Evolutionary conservation across 2,329 filamentous ascomycete species (phyloP).

Genomic region (Colletotrichum zoysiae): DNA sequence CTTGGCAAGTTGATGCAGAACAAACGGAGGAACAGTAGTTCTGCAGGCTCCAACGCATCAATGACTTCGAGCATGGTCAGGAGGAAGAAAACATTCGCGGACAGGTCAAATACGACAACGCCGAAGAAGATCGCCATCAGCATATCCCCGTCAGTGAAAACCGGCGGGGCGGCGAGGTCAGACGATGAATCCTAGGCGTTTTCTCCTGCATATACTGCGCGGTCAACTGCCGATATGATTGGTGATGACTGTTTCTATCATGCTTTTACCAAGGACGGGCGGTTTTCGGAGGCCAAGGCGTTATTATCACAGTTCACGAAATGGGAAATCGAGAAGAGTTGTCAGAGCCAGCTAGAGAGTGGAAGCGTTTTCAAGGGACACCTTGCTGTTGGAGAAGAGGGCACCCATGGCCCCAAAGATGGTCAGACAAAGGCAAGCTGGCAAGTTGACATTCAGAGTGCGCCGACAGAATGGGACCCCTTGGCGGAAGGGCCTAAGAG

Average conservation of each 20-base stretch:
- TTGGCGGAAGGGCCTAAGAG: background rate
- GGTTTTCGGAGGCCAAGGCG: conserved; percentile 32
- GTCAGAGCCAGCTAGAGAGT: conserved; percentile 26
- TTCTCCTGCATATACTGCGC: conserved; percentile 18
- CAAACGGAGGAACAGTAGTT: conserved; percentile 72
- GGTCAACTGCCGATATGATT: conserved; percentile 22
- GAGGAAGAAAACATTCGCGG: conserved; percentile 61
- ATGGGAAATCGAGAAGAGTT: conserved; percentile 38
- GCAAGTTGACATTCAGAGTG: conserved; percentile 29
- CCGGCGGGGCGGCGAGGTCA: conserved; percentile 53
- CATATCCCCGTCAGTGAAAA: conserved; percentile 61
- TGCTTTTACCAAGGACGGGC: conserved; percentile 36
- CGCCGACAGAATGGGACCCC: background rate
- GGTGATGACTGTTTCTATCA: conserved; percentile 37
- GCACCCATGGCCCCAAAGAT: conserved; percentile 1
- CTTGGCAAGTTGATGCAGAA: conserved; percentile 82
- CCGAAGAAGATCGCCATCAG: conserved; percentile 71
- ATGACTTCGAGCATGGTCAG: conserved; percentile 54
- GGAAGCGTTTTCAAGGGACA: conserved; percentile 6
- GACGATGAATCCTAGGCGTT: conserved; percentile 55
- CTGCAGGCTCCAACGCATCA: conserved; percentile 58
- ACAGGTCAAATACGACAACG: conserved; percentile 54
- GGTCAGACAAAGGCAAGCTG: conserved; percentile 11
- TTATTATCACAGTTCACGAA: conserved; percentile 37
- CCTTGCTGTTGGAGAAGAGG: background rate